Conservation (phyloP, 768 basidiomycete species). For the Pleurotus platypus region DNA sequence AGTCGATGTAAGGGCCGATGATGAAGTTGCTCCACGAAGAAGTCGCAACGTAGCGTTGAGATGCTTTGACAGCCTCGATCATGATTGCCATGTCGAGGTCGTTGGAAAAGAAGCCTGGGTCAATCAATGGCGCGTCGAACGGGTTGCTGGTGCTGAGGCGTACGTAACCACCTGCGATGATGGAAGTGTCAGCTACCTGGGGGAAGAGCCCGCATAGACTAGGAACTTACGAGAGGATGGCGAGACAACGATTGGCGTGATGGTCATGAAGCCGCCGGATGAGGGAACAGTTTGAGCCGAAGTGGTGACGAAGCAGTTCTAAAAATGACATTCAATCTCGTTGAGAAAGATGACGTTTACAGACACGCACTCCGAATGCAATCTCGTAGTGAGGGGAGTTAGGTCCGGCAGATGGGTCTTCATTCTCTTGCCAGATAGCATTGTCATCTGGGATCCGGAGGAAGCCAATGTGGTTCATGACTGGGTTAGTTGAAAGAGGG, state of each 20-base stretch:
- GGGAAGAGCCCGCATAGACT: no score
- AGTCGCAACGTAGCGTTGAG: slow-evolving; percentile 20
- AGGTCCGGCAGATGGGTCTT: slow-evolving; percentile 20
- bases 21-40: slow-evolving; percentile 24
- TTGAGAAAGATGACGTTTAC: background rate
- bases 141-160: slow-evolving; percentile 41
- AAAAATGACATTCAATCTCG: background rate
- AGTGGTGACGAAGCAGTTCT: slow-evolving; percentile 12
- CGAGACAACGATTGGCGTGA: slow-evolving; percentile 17
- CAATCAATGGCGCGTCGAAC: slow-evolving; percentile 44
- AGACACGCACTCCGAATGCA: slow-evolving; percentile 11
- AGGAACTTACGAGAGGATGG: background rate
- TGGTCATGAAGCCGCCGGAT: slow-evolving; percentile 26
- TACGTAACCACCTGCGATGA: slow-evolving; percentile 28
- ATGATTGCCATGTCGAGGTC: slow-evolving; percentile 26
- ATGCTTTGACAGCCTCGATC: slow-evolving; percentile 19
- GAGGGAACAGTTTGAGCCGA: slow-evolving; percentile 12
- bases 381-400: slow-evolving; percentile 19
- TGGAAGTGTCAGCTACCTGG: no score
- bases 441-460: slow-evolving; percentile 15
- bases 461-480: slow-evolving; percentile 14
- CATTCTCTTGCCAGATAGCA: slow-evolving; percentile 12
- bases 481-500: slow-evolving; percentile 1
- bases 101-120: slow-evolving; percentile 41
- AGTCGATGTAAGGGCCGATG: slow-evolving; percentile 15